These are phyloP conservation scores for Tetrapisispora taiwanensis DNA, from an alignment of 805 yeast genomes.

Conservation along the genomic window DNA sequence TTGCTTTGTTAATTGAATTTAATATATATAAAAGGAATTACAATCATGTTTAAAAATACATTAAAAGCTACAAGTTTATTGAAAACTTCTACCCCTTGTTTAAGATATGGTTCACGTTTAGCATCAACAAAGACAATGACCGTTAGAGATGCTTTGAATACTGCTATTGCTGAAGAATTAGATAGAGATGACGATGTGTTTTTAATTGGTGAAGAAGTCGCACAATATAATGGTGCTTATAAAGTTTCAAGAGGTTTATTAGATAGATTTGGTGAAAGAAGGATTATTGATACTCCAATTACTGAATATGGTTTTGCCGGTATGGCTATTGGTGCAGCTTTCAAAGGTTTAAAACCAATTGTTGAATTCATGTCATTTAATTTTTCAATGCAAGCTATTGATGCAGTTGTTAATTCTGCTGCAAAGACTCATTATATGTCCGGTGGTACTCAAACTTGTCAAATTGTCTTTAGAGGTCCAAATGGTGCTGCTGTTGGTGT, in stretches of 20 bases:
- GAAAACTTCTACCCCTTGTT: background rate
- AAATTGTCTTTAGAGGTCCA: slow-evolving; percentile 97
- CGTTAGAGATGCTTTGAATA: slow-evolving; percentile 93
- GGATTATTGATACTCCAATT: slow-evolving; percentile 93
- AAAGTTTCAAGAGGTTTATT: slow-evolving; percentile 91
- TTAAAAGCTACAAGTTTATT: slow-evolving; percentile 1
- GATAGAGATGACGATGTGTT: slow-evolving; percentile 91
- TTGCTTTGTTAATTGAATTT: too few relatives aligned
- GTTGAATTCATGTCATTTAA: slow-evolving; percentile 99
- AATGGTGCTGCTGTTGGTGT: slow-evolving; percentile 99
- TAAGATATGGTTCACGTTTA: slow-evolving; percentile 11
- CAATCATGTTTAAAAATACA: background rate
- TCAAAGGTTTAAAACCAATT: slow-evolving; percentile 91
- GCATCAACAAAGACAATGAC: slow-evolving; percentile 56
- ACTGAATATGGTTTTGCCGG: slow-evolving; percentile 99
- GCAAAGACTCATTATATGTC: slow-evolving; percentile 99
- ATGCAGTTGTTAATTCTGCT: slow-evolving; percentile 95
- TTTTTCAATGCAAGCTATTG: slow-evolving; percentile 99
- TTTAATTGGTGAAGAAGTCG: slow-evolving; percentile 98
- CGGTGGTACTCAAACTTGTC: slow-evolving; percentile 97
- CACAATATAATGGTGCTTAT: slow-evolving; percentile 98
- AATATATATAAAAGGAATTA: too few relatives aligned
- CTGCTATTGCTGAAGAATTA: slow-evolving; percentile 93
- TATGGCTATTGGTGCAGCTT: slow-evolving; percentile 89
- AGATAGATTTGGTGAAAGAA: slow-evolving; percentile 89